These are phyloP conservation scores for Ophiostoma novo-ulmi DNA, from an alignment of 2,329 filamentous ascomycete species.

Conservation along the genomic window DNA sequence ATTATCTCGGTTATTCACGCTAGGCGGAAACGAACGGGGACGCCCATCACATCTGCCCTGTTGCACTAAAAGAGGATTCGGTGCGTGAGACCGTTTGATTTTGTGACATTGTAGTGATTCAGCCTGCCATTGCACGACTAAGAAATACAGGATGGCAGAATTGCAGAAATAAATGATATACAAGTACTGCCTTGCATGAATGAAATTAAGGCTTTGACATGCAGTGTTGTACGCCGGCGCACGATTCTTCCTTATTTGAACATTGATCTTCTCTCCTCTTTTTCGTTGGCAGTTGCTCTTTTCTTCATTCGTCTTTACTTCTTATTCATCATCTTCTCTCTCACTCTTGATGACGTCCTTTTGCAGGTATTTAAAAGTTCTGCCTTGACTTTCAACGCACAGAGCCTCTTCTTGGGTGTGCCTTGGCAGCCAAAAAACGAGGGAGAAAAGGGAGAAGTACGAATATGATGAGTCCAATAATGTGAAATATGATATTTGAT, in stretches of 20 bases:
- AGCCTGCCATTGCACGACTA: not conserved
- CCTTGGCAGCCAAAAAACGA: not conserved
- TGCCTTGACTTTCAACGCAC: not conserved
- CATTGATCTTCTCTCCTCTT: not conserved
- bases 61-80: not conserved
- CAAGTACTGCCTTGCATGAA: not conserved
- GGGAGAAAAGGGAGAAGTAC: slow-evolving; percentile 8
- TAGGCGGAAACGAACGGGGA: not conserved
- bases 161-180: not conserved
- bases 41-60: not conserved
- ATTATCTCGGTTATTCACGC: not conserved
- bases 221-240: not conserved
- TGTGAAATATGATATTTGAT: not conserved
- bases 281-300: not conserved
- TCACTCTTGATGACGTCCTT: not conserved
- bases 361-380: not conserved
- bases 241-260: not conserved
- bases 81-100: slow-evolving; percentile 11
- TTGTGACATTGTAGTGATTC: not conserved
- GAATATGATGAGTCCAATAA: not conserved
- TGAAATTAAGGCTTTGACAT: not conserved
- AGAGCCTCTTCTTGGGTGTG: slow-evolving; percentile 9
- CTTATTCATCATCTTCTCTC: not conserved
- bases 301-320: not conserved
- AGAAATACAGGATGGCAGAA: no score